Evolutionary conservation across 345 rosid genomes (phyloP).

Genomic region (Isatis tinctoria): DNA sequence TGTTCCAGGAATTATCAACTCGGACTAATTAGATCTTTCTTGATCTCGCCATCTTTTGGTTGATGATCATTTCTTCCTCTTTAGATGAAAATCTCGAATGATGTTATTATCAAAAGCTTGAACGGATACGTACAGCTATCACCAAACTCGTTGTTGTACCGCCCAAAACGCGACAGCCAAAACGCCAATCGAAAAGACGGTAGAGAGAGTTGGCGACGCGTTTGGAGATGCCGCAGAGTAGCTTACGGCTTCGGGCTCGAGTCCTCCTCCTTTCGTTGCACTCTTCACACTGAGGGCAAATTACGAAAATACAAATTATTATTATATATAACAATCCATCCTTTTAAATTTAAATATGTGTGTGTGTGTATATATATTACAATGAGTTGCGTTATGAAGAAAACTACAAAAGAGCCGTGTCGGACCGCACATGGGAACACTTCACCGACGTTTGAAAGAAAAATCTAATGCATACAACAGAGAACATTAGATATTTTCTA

Average conservation of each 20-base stretch:
- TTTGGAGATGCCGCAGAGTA: constrained; percentile 22
- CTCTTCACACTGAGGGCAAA: constrained; percentile 27
- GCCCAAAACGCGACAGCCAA: constrained; percentile 15
- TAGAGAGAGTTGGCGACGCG: constrained; percentile 1
- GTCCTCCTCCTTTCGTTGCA: constrained; percentile 18
- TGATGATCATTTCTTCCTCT: not conserved
- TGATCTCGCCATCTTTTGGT: not conserved
- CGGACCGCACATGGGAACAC: constrained; percentile 24
- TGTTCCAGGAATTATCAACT: not conserved
- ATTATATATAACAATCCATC: too few relatives aligned
- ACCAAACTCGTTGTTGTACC: constrained; percentile 11
- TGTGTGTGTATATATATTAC: not conserved
- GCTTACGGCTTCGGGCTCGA: constrained; percentile 26
- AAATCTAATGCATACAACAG: constrained; percentile 11
- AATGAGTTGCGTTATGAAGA: not conserved
- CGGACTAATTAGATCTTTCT: not conserved
- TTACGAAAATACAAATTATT: not conserved
- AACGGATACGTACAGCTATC: not conserved
- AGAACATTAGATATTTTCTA: constrained; percentile 9
- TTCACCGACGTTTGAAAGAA: constrained; percentile 19
- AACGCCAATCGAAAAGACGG: not conserved
- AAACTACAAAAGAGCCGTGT: constrained; percentile 21
- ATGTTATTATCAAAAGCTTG: not conserved
- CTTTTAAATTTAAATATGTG: too few relatives aligned
- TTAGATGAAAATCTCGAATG: not conserved